Conservation (phyloP, 1,139 yeast genomes). For the Kodamaea ohmeri region DNA sequence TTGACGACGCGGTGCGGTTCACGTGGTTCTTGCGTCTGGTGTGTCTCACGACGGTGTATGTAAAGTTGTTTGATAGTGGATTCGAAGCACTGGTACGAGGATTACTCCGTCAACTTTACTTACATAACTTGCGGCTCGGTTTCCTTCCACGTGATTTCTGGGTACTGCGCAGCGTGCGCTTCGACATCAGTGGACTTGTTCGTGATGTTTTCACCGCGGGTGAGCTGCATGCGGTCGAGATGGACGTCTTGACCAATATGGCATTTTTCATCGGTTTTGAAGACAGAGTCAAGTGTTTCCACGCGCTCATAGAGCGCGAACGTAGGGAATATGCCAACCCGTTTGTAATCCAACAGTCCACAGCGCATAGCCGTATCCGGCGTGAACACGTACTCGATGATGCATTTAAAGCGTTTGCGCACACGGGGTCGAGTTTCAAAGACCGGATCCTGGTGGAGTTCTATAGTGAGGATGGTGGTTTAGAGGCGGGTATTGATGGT, state of each 20-base stretch:
- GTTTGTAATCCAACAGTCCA: constrained; percentile 4
- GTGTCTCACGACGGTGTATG: constrained; percentile 37
- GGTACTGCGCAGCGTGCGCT: constrained; percentile 36
- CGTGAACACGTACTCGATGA: constrained; percentile 72
- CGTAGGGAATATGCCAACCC: not conserved
- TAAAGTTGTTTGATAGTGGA: constrained; percentile 36
- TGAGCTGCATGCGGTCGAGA: constrained; percentile 20
- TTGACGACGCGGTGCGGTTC: constrained; percentile 45
- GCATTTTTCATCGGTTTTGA: constrained; percentile 82
- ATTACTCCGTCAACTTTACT: constrained; percentile 65
- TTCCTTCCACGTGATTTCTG: constrained; percentile 58
- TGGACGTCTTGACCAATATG: constrained; percentile 56
- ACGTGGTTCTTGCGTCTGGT: constrained; percentile 51
- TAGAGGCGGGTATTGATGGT: constrained; percentile 91
- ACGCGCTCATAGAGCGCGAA: constrained; percentile 59
- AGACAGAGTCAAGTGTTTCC: constrained; percentile 71
- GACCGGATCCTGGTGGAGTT: constrained; percentile 62
- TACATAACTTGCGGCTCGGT: constrained; percentile 65
- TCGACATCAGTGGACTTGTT: constrained; percentile 31
- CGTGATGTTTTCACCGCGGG: constrained; percentile 37
- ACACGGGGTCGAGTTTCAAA: constrained; percentile 49
- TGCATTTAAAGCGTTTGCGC: constrained; percentile 59
- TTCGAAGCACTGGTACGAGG: constrained; percentile 22
- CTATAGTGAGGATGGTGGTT: constrained; percentile 66
- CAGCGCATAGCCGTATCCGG: constrained; percentile 54